Evolutionary conservation across 2,329 filamentous ascomycete species (phyloP), one percentile per base, ranked within the genome.

Genomic region (Bipolaris victoriae): DNA sequence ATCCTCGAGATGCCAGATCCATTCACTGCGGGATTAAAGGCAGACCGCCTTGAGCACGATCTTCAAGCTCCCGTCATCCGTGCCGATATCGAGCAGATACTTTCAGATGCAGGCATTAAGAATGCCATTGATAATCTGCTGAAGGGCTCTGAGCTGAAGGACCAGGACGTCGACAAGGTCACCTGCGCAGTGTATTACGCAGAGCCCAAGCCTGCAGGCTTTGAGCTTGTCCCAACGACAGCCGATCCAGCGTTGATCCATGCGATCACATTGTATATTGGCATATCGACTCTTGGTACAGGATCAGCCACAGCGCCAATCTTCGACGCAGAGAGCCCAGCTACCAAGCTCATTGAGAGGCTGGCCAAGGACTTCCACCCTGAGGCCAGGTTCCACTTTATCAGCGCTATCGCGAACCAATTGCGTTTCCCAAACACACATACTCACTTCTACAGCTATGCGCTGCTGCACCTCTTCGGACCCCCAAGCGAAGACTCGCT

Each of bases 401-500:
- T 98, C 55, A 88, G 85, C 66, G 91, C 90, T 64, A 91, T 99
- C 72, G 85, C 91, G 55, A 96, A 98, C 76, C 93, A 98, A 78
- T 85, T 99, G 47, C 90, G 95, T 59, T 96, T 90, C 75, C 92
- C 93, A 10, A 96, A 92, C 72, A 88, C 88, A 47, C 88, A 96
- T 71, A 99, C 95, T 11, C 90, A 93, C 71, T 99, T 95, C 79
- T 99, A 97, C 79, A 93, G 88, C 72, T 91, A 92, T 69, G 85
- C 90, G 13, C 82, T 98, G 41, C 83, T 98, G 46, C 88, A 96
- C 66, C 82, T 97, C 37, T 98, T 97, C 76, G 91, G 76, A 16
- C 70, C 75, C 39, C 75, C 76, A 18, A 70, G 73, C 15, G 67
- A 86, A 62, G 90, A 95, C 45, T 79, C 81, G 78, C 73, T 80